Percentiles rank a stretch among this genome's conserved stretches.
These are phyloP conservation scores for Aspergillus flavus DNA, from an alignment of 2,329 filamentous ascomycete genomes.

Conservation along the genomic window DNA sequence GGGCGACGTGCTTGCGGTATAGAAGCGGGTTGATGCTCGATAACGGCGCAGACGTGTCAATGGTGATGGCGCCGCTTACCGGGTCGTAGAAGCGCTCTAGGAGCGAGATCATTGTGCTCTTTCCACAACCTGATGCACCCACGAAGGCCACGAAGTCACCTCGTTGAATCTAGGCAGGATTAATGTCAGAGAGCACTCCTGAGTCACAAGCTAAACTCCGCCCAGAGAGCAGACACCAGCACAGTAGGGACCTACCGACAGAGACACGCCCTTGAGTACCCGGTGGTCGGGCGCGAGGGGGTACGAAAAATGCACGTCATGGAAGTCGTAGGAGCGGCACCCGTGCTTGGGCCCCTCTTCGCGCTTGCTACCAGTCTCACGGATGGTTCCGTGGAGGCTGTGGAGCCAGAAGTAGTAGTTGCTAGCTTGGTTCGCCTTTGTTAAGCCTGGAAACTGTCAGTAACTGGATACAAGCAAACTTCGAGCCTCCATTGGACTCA, in stretches of 20 bases:
- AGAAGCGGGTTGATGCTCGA: neutral
- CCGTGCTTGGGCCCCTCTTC: slow-evolving; percentile 18
- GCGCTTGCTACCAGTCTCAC: slow-evolving; percentile 47
- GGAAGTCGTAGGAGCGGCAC: slow-evolving; percentile 43
- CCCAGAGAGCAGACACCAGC: neutral
- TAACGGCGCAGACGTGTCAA: slow-evolving; percentile 45
- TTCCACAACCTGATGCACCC: slow-evolving; percentile 60
- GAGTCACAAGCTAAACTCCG: neutral
- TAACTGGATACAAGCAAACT: too few relatives aligned
- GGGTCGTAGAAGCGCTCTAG: slow-evolving; percentile 71
- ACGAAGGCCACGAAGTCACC: slow-evolving; percentile 59
- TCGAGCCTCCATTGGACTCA: neutral
- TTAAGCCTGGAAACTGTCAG: slow-evolving; percentile 35
- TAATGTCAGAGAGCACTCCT: too few relatives aligned
- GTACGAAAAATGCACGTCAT: slow-evolving; percentile 47
- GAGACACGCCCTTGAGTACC: slow-evolving; percentile 32
- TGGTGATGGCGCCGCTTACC: slow-evolving; percentile 64
- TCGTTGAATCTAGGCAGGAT: slow-evolving; percentile 37
- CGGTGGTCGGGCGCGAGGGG: slow-evolving; percentile 25
- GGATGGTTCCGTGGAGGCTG: slow-evolving; percentile 48
- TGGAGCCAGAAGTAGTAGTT: slow-evolving; percentile 52
- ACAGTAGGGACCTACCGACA: slow-evolving; percentile 16
- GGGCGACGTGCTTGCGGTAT: slow-evolving; percentile 67
- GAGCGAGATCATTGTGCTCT: slow-evolving; percentile 68
- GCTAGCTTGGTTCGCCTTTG: slow-evolving; percentile 52